Conservation (phyloP, 192 early-diverging fungal genomes). For the Geosiphon pyriformis region DNA sequence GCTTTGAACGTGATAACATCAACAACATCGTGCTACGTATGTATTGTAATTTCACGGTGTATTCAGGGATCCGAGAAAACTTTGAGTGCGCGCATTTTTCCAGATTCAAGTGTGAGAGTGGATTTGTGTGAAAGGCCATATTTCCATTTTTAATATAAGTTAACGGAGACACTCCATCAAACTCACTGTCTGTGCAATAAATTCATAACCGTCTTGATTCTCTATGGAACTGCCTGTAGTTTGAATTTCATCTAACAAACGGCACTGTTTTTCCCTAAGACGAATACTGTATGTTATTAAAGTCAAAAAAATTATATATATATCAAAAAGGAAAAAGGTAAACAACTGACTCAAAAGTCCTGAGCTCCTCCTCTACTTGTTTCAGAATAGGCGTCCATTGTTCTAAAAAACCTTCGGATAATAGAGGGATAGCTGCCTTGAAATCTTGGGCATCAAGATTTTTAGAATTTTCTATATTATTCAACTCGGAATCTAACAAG, state of each 20-base stretch:
- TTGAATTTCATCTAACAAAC: conserved; percentile 14
- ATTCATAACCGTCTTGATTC: conserved; percentile 24
- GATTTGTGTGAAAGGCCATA: no score
- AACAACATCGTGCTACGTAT: conserved; percentile 15
- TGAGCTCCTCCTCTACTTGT: conserved; percentile 19
- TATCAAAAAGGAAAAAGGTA: not conserved
- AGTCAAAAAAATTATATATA: not conserved
- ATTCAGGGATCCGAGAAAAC: conserved; percentile 22
- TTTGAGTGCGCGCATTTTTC: not conserved
- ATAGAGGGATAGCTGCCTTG: conserved; percentile 4
- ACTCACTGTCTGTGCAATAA: conserved; percentile 17
- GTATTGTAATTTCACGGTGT: conserved; percentile 12
- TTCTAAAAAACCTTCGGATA: conserved; percentile 24
- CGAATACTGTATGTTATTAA: not conserved
- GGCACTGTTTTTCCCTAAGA: conserved; percentile 10
- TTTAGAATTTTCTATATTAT: not conserved
- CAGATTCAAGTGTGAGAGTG: no score
- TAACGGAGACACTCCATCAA: no score
- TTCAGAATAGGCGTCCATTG: conserved; percentile 2
- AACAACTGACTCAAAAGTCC: conserved; percentile 14
- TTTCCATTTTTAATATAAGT: no score
- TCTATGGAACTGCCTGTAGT: conserved; percentile 2
- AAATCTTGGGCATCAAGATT: not conserved
- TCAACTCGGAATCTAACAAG: no score
- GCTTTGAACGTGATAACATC: conserved; percentile 13